Base-by-base conservation (phyloP, 2,329 filamentous ascomycete genomes). In the Rutstroemia sydowiana region DNA sequence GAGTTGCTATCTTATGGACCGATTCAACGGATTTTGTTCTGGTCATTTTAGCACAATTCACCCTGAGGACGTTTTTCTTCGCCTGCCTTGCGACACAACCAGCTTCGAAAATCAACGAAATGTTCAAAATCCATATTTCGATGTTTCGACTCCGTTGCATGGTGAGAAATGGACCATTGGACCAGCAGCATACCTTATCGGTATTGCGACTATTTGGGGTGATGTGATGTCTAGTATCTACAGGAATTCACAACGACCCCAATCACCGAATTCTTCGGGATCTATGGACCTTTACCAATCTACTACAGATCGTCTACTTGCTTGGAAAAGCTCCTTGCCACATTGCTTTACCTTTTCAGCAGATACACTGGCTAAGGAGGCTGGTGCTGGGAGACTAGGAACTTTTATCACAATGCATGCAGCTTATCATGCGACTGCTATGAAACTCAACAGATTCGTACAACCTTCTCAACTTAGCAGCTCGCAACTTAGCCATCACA, bases 1-100 rank as follows among this genome's bases (percentile, higher is more conserved):
- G 85, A 79, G 81, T 26, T 76, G 81, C 47, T 87, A 84, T 59
- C 70, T 88, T 59, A 75, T 87, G 65, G 86, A 89, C 68, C 77
- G 83, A 44, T 78, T 84, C 55, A 81, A 79, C 44, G 77, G 77
- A 13, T 75, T 81, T 54, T 81, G 75, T 48, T 75, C 75, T 1
- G 71, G 74, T 2, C 73, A 75, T 2, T 67, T 73, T 6, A 78
- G 73, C 44, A 75, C 78, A 55, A 74, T 88, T 54, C 77, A 80
- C 44, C 71, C 78, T 4, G 77, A 85, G 55, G 81, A 88, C 54
- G 77, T 86, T 39, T 84, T 85, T 60, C 71, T 87, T 11, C 78
- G 81, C 47, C 72, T 89, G 5, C 86, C 86, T 3, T 81, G 78
- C 59, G 73, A 79, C 30, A 74, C 79, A 39, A 71, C 74, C 20